Conservation (phyloP, 139 green algal species). For the Picocystis salinarum region DNA sequence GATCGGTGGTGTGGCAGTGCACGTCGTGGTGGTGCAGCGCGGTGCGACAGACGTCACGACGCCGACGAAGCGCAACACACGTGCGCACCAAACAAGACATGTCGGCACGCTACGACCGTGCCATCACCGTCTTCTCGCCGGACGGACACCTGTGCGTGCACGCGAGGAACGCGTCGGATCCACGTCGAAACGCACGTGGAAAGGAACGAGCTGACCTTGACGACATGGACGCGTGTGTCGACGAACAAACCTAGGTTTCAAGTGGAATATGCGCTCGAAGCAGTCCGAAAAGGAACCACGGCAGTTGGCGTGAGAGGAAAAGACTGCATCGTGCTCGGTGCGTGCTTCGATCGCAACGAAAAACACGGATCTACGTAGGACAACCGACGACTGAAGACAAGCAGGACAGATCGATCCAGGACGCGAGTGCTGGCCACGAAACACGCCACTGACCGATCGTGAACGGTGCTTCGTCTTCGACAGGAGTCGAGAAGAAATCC, state of each 20-base stretch:
- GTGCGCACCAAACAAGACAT: too few relatives aligned
- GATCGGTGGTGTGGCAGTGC: too few relatives aligned
- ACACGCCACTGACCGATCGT: background rate
- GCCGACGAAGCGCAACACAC: too few relatives aligned
- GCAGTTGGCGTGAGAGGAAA: slow-evolving; percentile 79
- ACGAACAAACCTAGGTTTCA: slow-evolving; percentile 33
- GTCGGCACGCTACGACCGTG: slow-evolving; percentile 74
- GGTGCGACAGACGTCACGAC: too few relatives aligned
- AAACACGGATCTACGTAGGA: too few relatives aligned
- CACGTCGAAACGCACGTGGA: background rate
- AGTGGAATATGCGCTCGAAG: slow-evolving; percentile 96
- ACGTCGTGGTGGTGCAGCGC: too few relatives aligned
- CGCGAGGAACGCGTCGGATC: background rate
- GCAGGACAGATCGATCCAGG: too few relatives aligned
- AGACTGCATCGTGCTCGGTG: slow-evolving; percentile 5
- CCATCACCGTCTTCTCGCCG: slow-evolving; percentile 96
- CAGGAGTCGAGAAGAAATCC: slow-evolving; percentile 86
- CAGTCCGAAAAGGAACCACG: slow-evolving; percentile 78
- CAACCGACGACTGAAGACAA: too few relatives aligned
- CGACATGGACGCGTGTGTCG: background rate
- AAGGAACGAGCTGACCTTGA: background rate
- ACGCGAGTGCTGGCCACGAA: background rate
- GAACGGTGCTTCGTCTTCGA: slow-evolving; percentile 2
- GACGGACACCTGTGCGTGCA: slow-evolving; percentile 72
- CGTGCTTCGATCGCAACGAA: too few relatives aligned